A percentile compares a stretch with the other conserved stretches of the same genome.
phyloP scores from a whole-genome alignment of 768 basidiomycete species.

The Amanita muscaria region DNA sequence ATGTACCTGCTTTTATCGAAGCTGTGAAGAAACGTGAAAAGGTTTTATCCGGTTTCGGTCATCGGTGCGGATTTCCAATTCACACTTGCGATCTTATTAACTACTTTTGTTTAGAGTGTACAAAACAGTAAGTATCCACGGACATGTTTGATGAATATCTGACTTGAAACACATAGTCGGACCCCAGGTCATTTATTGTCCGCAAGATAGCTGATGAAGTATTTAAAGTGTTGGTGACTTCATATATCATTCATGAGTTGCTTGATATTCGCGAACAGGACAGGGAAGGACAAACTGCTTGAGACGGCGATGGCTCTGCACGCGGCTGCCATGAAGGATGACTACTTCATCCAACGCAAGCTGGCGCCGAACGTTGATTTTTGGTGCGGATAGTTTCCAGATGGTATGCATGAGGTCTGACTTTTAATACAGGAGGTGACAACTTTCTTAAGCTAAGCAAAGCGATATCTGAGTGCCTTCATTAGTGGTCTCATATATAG shows the following conservation, averaged over 20 bases:
- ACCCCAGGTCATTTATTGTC: slow-evolving; percentile 86
- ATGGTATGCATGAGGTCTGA: neutral
- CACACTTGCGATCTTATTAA: neutral
- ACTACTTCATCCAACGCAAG: slow-evolving; percentile 76
- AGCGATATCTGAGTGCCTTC: neutral
- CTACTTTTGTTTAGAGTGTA: slow-evolving; percentile 42
- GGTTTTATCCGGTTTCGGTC: slow-evolving; percentile 86
- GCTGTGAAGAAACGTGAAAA: slow-evolving; percentile 84
- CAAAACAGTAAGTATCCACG: slow-evolving; percentile 45
- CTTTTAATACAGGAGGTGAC: slow-evolving; percentile 6
- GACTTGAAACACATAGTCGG: slow-evolving; percentile 44
- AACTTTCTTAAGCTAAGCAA: neutral
- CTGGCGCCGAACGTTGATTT: slow-evolving; percentile 91
- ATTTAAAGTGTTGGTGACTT: slow-evolving; percentile 65
- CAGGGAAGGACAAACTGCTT: slow-evolving; percentile 76
- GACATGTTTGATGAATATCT: neutral
- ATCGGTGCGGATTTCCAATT: slow-evolving; percentile 40
- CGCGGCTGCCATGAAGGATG: slow-evolving; percentile 83
- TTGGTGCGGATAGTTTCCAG: slow-evolving; percentile 41
- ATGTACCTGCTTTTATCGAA: slow-evolving; percentile 79
- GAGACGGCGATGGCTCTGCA: slow-evolving; percentile 87
- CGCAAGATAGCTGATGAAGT: slow-evolving; percentile 87
- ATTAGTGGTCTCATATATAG: slow-evolving; percentile 80
- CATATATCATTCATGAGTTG: neutral
- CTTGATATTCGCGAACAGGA: slow-evolving; percentile 34